Base-by-base conservation (phyloP, 805 yeast genomes). In the Suhomyces xylopsoci region DNA sequence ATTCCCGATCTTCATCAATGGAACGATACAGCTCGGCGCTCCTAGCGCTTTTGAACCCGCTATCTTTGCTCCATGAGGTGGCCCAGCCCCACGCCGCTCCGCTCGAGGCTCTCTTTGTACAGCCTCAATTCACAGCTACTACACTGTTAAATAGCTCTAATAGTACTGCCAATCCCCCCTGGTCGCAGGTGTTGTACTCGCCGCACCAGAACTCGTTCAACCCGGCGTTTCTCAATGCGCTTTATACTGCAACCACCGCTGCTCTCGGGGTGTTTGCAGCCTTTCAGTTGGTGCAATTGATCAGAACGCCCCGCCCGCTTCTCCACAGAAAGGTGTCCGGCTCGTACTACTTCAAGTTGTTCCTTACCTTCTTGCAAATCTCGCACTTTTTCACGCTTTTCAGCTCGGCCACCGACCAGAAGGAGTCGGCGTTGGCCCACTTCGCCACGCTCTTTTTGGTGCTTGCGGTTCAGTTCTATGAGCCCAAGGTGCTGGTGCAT, bases 401-500 rank as follows among this genome's bases (percentile, higher is more conserved):
- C 25, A 50, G 34, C 5, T 40, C 59, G 26, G 17, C 49, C 3
- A 28, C n/a, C 7, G 26, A 40, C 25, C 40, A 45, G 8, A 25
- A 25, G 26, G 26, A 25, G 26, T 25, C 26, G 7, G 26, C 26
- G 2, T 25, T 25, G 26, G 26, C 26, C 15, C 26, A 47, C n/a
- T 25, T 53, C 6, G 40, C 32, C 26, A 44, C 47, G 7, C 41
- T 53, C 8, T 40, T 47, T 6, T 20, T 51, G 5, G 45, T 58
- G 17, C 44, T 65, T 4, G 70, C 70, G 4, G 49, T 67, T 48
- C 68, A 64, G n/a, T 45, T 49, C 10, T 43, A 58, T 9, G 70
- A 67, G 30, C 58, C 62, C 10, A 62, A 60, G 24, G 58, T 63
- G 25, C 57, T 68, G 1, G 44, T 49, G 10, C 60, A 59, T 10